Base-by-base conservation (phyloP, 495 filamentous ascomycete genomes). In the Penicillium subrubescens region DNA sequence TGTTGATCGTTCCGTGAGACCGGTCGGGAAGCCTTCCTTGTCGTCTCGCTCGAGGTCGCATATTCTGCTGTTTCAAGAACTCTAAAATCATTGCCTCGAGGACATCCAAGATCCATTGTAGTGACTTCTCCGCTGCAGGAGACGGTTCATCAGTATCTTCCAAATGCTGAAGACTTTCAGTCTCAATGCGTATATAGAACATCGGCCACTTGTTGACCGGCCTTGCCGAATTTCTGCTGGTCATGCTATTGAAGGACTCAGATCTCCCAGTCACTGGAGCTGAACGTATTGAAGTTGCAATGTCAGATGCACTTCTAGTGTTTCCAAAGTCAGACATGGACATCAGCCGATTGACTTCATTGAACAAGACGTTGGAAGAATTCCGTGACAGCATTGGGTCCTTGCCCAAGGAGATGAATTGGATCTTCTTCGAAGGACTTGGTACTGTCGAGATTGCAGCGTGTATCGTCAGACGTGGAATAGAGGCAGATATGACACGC, bases 131-230 rank as follows among this genome's bases (percentile, higher is more conserved):
- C 43, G 76, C 77, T 44, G 82, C 77, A 6, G 81, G 72, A 31
- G 73, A 59, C 0, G 65, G 23, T 15, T 73, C 73, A 31, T 77
- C 62, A 14, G 33, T 33, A 48, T 71, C 31, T 5, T 34, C 63
- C 15, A 70, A 57, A 2, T 33, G 56, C 8, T 58, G 56, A 44
- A 64, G 25, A 46, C 51, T 46, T 3, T 37, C 65, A 0, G 71
- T 65, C 11, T 82, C 77, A n/a, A 99, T 86, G 8, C 86, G 87
- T 37, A 99, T 80, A 70, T 89, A 90, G 67, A 97, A 98, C 90
- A 95, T 96, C 2, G 94, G 93, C 90, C 90, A 96, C 64, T 88
- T 83, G 72, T 97, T 93, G 34, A 92, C 79, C 0, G 86, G 85
- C 71, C 91, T 94, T 21, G 81, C 81, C 17, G 75, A 69, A 4